Evolutionary conservation across 2,329 filamentous ascomycete species (phyloP), one percentile per base, ranked within the genome.

Genomic region (Canariomyces notabilis): DNA sequence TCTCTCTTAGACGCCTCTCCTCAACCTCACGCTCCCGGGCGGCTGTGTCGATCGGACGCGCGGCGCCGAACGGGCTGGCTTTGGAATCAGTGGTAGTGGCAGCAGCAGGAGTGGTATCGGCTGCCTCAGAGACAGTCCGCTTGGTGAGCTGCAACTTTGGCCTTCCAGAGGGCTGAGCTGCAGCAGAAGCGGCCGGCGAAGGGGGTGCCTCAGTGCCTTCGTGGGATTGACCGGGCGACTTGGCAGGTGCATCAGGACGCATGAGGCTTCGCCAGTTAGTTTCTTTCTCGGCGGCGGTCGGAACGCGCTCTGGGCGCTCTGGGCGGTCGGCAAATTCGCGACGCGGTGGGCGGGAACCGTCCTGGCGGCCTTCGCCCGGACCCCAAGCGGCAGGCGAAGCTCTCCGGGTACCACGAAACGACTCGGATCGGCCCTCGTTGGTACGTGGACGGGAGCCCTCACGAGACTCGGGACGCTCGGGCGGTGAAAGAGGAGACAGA

Each of bases 241-340:
- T 80, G 39, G 68, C 69, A 3, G 75, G 65, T 29, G 76, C 68
- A 59, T 94, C 90, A n/a, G 91, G 88, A 57, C 82, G 85, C 90
- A 97, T 97, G 67, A 79, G 87, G 56, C 78, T 76, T 59, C 93
- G 85, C 93, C 93, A 98, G 69, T 95, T 83, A 70, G 83, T 94
- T 65, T 97, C 93, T 62, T 87, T 80, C 50, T 98, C 93, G 40
- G 93, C 87, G 33, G 93, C 93, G 46, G 87, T 97, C 18, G 86
- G 87, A 41, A 76, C 76, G 57, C 87, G 80, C 63, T 88, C 85
- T 14, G 73, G 65, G 46, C 70, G 68, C 42, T 76, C 76, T 11
- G 83, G 79, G 51, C 82, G 80, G 52, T 88, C 84, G 51, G 78
- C 75, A 64, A 87, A 87, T 59, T 90, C 86, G 60, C 85, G 81